Evolutionary conservation across 2,329 filamentous ascomycete genomes (phyloP).

Genomic region (Penicillium sp.): DNA sequence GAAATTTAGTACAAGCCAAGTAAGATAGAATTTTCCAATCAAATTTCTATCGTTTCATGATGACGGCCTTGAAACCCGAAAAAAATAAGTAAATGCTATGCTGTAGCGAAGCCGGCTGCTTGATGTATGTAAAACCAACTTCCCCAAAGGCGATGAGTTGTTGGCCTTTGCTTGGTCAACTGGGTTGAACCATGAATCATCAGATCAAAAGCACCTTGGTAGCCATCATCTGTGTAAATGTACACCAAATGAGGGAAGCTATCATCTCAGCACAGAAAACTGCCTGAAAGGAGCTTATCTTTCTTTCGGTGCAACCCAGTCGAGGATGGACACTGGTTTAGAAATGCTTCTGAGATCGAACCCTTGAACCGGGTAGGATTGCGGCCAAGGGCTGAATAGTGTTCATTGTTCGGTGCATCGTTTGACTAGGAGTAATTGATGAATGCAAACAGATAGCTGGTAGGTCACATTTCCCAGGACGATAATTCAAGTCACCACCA

Average conservation of each 20-base stretch:
- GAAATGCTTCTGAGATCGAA: background rate
- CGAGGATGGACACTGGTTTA: background rate
- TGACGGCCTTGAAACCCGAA: background rate
- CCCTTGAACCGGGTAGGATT: background rate
- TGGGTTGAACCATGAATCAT: background rate
- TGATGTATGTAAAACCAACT: background rate
- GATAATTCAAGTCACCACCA: background rate
- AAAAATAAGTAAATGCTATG: constrained; percentile 6
- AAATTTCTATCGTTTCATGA: constrained; percentile 4
- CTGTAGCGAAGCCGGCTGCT: constrained; percentile 9
- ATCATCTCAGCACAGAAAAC: background rate
- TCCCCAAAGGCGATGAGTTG: background rate
- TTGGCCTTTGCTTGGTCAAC: background rate
- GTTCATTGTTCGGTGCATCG: background rate
- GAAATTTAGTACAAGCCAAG: background rate
- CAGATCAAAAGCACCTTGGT: background rate
- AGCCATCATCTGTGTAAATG: background rate
- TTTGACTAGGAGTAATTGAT: background rate
- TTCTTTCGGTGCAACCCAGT: background rate
- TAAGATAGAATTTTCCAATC: background rate
- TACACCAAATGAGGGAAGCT: background rate
- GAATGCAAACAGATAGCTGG: background rate
- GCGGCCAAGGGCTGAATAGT: background rate
- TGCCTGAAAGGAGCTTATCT: background rate
- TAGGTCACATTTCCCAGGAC: background rate